Evolutionary conservation across 768 basidiomycete genomes (phyloP).

Genomic region (Leccinellum rugosiceps): DNA sequence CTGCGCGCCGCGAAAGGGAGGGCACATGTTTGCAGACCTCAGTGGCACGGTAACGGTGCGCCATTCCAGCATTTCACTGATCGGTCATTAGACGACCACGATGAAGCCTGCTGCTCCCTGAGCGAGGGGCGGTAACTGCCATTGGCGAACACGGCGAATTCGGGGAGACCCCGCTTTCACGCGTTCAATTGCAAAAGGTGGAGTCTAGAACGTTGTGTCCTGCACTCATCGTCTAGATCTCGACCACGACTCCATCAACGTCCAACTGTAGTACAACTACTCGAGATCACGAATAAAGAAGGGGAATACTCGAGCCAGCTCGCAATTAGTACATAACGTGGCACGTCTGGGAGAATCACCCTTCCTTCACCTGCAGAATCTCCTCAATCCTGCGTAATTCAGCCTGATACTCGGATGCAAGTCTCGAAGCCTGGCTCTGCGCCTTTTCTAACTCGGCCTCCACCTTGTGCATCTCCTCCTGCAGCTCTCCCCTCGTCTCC

Average conservation of each 20-base stretch:
- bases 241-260: conserved; percentile 6
- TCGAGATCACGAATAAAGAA: conserved; percentile 11
- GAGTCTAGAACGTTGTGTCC: conserved; percentile 1
- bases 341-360: conserved; percentile 10
- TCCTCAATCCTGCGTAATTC: conserved; percentile 35
- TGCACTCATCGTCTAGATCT: conserved; percentile 16
- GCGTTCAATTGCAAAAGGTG: conserved; percentile 2
- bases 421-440: conserved; percentile 29
- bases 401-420: conserved; percentile 33
- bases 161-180: conserved; percentile 8
- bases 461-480: conserved; percentile 36
- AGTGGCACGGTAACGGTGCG: conserved; percentile 11
- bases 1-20: conserved; percentile 3
- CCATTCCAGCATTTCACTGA: conserved; percentile 22
- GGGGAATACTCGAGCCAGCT: conserved; percentile 21
- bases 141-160: conserved; percentile 18
- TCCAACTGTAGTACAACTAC: conserved; percentile 2
- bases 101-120: conserved; percentile 20
- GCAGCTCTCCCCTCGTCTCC: conserved; percentile 44
- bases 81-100: conserved; percentile 26
- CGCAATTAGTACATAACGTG: conserved; percentile 23
- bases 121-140: background rate
- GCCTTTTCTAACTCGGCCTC: conserved; percentile 28
- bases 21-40: conserved; percentile 13
- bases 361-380: conserved; percentile 30